Percentiles rank a stretch among this genome's conserved stretches.
Conservation (phyloP, 495 filamentous ascomycete species). For the Aspergillus bridgeri region DNA sequence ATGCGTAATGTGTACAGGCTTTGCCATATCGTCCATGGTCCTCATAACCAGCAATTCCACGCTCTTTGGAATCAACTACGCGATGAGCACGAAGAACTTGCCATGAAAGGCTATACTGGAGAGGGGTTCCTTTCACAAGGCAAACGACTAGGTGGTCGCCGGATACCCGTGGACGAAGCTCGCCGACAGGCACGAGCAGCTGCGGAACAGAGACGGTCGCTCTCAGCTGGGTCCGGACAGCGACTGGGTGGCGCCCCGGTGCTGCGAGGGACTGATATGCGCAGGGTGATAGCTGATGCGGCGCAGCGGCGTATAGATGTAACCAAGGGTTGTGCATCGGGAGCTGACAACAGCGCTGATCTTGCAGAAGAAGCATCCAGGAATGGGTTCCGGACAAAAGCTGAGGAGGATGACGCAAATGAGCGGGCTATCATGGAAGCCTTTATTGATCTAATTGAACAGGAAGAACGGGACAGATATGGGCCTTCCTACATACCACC, state of each 20-base stretch:
- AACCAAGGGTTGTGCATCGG: conserved; percentile 71
- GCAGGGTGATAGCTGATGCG: conserved; percentile 70
- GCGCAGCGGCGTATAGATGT: conserved; percentile 65
- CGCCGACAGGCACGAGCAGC: conserved; percentile 68
- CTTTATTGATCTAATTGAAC: conserved; percentile 79
- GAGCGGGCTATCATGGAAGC: conserved; percentile 86
- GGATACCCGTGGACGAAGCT: conserved; percentile 70
- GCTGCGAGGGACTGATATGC: conserved; percentile 65
- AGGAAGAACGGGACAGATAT: conserved; percentile 74
- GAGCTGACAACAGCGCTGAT: conserved; percentile 50
- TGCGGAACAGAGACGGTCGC: conserved; percentile 66
- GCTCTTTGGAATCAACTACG: conserved; percentile 84
- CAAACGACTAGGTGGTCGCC: conserved; percentile 63
- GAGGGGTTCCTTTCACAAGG: conserved; percentile 83
- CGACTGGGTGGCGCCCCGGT: conserved; percentile 67
- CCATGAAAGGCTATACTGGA: conserved; percentile 82
- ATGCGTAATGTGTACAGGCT: conserved; percentile 44
- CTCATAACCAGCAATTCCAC: conserved; percentile 80
- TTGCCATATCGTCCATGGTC: conserved; percentile 79
- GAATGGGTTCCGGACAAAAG: conserved; percentile 77
- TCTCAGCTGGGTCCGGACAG: conserved; percentile 64
- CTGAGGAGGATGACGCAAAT: conserved; percentile 86
- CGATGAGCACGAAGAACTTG: conserved; percentile 73
- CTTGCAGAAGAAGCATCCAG: conserved; percentile 66
- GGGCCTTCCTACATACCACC: conserved; percentile 63